Base-by-base conservation (phyloP, 116 monocot genomes). In the Iris pallida region DNA sequence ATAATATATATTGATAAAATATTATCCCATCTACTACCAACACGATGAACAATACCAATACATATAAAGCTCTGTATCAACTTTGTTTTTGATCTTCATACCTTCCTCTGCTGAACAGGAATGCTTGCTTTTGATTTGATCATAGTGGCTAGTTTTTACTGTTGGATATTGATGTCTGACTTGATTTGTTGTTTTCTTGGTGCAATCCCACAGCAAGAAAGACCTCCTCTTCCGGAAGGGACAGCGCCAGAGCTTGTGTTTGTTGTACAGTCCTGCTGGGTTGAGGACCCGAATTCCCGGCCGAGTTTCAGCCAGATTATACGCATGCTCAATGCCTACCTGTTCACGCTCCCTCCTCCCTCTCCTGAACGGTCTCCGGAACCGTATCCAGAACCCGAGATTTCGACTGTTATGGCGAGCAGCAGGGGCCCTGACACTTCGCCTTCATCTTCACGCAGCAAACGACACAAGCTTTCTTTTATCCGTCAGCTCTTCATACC, bases 261-360 rank as follows among this genome's bases (percentile, higher is more conserved):
- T 70, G 79, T 90, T 6, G 76, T 86, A 20, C 83, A 83, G 59
- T 90, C 90, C 4, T 90, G 86, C 63, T 90, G 90, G 90, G 86
- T 90, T 0, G 90, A 90, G 73, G 90, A 90, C n/a, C 90, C 90
- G 0, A 82, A 65, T 53, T 66, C 71, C 42, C 75, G 89, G 16
- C 89, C 89, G 5, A 75, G 80, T 55, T 89, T 89, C 85, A 78
- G 78, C 64, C 89, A 85, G 72, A 83, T 89, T 58, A 78, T 85
- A 14, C 82, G 89, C 47, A 89, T 89, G 89, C 82, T 89, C 57
- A 80, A 85, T 41, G 61, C 80, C 0, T 89, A 83, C 69, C 80
- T 83, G 18, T 80, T 80, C 56, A 73, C 75, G 0, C 73, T 89
- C 18, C 75, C 85, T 13, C 75, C 78, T 1, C 70, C 74, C 1